Conservation (phyloP, 257 asterid species). For the Nicotiana knightiana region DNA sequence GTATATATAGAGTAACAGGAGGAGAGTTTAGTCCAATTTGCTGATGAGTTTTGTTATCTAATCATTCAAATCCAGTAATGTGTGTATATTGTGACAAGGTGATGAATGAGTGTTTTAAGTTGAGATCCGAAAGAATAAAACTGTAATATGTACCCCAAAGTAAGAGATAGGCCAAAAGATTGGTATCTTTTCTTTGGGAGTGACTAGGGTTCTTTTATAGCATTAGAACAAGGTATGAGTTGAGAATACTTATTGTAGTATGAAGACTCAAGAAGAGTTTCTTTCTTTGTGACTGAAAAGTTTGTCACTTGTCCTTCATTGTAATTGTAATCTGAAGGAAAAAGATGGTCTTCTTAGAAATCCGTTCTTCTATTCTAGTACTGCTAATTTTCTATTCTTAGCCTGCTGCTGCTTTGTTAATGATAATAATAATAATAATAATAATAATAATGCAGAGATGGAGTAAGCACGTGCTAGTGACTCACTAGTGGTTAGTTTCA, state of each 20-base stretch:
- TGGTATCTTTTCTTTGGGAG: slow-evolving; percentile 9
- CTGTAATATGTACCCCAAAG: slow-evolving; percentile 16
- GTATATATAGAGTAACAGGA: slow-evolving; percentile 20
- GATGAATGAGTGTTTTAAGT: slow-evolving; percentile 8
- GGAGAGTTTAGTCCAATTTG: slow-evolving; percentile 13
- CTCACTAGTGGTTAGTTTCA: not conserved
- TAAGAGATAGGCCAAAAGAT: slow-evolving; percentile 2
- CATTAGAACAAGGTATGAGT: slow-evolving; percentile 2
- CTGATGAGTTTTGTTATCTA: slow-evolving; percentile 11
- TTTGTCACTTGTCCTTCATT: slow-evolving; percentile 21
- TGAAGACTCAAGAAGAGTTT: not conserved
- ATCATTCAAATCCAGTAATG: slow-evolving; percentile 13
- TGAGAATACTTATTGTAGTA: not conserved
- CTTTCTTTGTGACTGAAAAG: slow-evolving; percentile 4
- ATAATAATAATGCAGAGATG: not conserved
- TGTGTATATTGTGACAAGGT: slow-evolving; percentile 19
- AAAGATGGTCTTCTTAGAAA: slow-evolving; percentile 9
- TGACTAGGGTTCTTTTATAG: not conserved
- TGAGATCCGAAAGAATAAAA: slow-evolving; percentile 10
- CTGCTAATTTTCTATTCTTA: not conserved
- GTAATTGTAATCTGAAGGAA: slow-evolving; percentile 27
- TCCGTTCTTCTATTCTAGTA: not conserved
- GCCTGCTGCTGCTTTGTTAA: not conserved
- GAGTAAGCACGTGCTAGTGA: slow-evolving; percentile 13
- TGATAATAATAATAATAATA: no score